phyloP scores from a whole-genome alignment of 805 yeast species.

The Pichia gijzeniarum region DNA sequence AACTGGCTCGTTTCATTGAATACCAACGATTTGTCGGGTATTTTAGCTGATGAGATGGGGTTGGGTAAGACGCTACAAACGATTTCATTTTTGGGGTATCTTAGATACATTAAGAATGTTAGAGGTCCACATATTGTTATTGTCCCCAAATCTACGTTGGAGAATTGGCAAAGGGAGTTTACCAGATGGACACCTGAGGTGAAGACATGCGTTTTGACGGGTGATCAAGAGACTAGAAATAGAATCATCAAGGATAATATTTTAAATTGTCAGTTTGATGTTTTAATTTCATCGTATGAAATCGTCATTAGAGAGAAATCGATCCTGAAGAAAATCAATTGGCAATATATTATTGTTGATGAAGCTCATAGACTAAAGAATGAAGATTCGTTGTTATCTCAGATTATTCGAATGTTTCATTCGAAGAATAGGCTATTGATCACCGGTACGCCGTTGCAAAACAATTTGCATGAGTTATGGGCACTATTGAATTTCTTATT shows the following conservation, averaged over 20 bases:
- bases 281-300: slow-evolving; percentile 66
- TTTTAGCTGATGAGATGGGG: slow-evolving; percentile 84
- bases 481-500: slow-evolving; percentile 68
- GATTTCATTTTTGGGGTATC: slow-evolving; percentile 66
- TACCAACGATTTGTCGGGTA: slow-evolving; percentile 65
- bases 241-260: slow-evolving; percentile 45
- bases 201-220: slow-evolving; percentile 61
- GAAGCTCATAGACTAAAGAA: slow-evolving; percentile 82
- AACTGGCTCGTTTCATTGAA: slow-evolving; percentile 70
- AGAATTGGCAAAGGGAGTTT: slow-evolving; percentile 76
- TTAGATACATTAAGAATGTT: slow-evolving; percentile 52
- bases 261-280: slow-evolving; percentile 61
- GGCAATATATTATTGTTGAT: slow-evolving; percentile 75
- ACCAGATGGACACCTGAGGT: slow-evolving; percentile 78
- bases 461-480: slow-evolving; percentile 76
- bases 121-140: slow-evolving; percentile 71
- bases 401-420: slow-evolving; percentile 66
- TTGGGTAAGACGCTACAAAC: slow-evolving; percentile 78
- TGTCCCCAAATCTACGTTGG: slow-evolving; percentile 75
- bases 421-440: slow-evolving; percentile 64
- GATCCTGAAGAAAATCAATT: slow-evolving; percentile 54
- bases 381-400: slow-evolving; percentile 66
- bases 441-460: slow-evolving; percentile 80
- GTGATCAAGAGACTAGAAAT: slow-evolving; percentile 63
- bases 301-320: slow-evolving; percentile 72